Base-by-base conservation (phyloP, 352 stramenopile species). In the Phytophthora fragariaefolia region DNA sequence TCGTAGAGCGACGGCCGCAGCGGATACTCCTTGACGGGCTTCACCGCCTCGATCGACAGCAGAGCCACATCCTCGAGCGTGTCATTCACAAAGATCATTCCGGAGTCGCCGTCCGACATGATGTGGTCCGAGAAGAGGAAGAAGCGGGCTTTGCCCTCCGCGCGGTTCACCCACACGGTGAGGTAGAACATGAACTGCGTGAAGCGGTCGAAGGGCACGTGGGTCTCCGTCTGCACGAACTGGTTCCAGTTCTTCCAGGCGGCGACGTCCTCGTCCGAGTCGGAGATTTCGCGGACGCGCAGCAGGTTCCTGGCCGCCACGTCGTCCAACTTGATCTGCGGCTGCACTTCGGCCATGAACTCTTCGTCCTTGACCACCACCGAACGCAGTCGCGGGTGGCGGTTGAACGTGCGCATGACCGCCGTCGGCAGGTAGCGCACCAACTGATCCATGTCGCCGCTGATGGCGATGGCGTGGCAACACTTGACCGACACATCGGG, bases 81-180 rank as follows among this genome's bases (percentile, higher is more conserved):
- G 32, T 83, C 64, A 24, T 88, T 82, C 10, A 89, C 52, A 8
- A 91, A 66, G 52, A 85, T 78, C 36, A 69, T 55, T 0, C 78
- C 78, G 0, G 82, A 86, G 12, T 71, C 69, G 0, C 74, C 66
- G 47, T 91, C 82, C 27, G 78, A 85, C 78, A 91, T 82, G 58
- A 81, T 80, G 63, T 85, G 77, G 55, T 91, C 82, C 1, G 80
- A 80, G 63, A 86, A 86, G 23, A 89, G 59, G 47, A 85, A 65
- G 40, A 89, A 71, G 0, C 77, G 76, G 27, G 46, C 74, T 5
- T 66, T 61, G 36, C 66, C 26, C 20, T 83, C 53, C 0, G 46
- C 32, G 10, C 22, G 54, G 46, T 85, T 75, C 0, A 82, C 61
- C 77, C 79, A 87, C 18, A 82, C 60, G 0, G 73, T 79, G 20